Percentiles rank a stretch among this genome's conserved stretches.
Evolutionary conservation across 2,329 filamentous ascomycete species (phyloP).

Genomic region (Fusarium torulosum): DNA sequence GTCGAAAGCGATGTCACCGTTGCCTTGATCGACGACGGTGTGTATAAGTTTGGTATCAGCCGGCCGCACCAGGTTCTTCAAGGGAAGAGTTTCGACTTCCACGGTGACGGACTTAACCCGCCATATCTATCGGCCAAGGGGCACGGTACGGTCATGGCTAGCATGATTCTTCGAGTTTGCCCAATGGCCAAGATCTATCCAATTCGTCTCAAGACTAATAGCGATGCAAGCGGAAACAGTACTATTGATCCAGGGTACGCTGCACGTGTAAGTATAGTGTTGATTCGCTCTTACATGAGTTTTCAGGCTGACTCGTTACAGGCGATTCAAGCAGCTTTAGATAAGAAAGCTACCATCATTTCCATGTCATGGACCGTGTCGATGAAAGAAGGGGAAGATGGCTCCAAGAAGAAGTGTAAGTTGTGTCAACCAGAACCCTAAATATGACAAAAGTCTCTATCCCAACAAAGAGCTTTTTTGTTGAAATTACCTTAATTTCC

Average conservation of each 20-base stretch:
- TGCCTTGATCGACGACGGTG: conserved; percentile 6
- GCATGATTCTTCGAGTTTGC: conserved; percentile 7
- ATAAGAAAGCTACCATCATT: conserved; percentile 1
- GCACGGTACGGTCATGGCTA: neutral
- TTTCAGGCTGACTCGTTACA: neutral
- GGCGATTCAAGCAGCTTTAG: conserved; percentile 2
- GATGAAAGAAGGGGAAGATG: neutral
- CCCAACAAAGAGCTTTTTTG: no score
- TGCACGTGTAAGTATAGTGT: neutral
- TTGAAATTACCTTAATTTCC: no score
- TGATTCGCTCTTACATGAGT: no score
- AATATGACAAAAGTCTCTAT: no score
- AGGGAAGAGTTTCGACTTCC: conserved; percentile 6
- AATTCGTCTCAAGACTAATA: neutral
- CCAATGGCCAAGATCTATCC: conserved; percentile 6
- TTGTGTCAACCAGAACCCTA: no score
- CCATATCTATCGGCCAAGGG: neutral
- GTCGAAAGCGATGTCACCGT: neutral
- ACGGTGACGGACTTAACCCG: neutral
- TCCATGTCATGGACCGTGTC: conserved; percentile 10
- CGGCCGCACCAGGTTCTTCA: neutral
- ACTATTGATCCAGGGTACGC: neutral
- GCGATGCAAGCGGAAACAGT: neutral
- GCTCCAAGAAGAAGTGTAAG: no score
- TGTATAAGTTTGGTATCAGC: conserved; percentile 4